Base-by-base conservation (phyloP, 2,329 filamentous ascomycete species). In the Neonectria sp. region DNA sequence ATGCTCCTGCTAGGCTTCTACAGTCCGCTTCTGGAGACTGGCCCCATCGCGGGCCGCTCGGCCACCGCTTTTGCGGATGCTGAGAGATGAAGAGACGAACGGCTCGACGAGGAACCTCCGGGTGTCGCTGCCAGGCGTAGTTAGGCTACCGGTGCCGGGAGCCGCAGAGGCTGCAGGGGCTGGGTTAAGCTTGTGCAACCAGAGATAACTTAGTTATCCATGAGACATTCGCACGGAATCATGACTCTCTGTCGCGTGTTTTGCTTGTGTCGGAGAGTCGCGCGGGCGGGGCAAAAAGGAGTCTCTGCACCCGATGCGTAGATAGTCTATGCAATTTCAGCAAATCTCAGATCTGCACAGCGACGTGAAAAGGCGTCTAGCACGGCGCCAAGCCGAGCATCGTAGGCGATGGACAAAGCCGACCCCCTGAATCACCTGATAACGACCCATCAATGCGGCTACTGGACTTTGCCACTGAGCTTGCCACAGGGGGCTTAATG, bases 401-500 rank as follows among this genome's bases (percentile, higher is more conserved):
- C n/a, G 40, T 45, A 45, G 24, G 24, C 40, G 7, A 45, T 24
- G 4, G 40, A 45, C 24, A 24, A 31, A 29, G n/a, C 6, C 49
- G n/a, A 17, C 53, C 63, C 62, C 63, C 58, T 61, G 53, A 61
- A 48, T 46, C 53, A 24, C 58, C 53, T 61, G 63, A 66, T 66
- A 60, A 52, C 27, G 33, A 52, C 51, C 31, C 49, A 35, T 29
- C 61, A 17, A 33, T 57, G 24, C n/a, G 33, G 59, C 59, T 29
- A 55, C 35, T 11, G 35, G 6, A 37, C 53, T 27, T 31, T 21
- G 58, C 58, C 49, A 55, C 49, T 11, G 40, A 2, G 27, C 43
- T 31, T 24, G 52, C 27, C 49, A 27, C 27, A 31, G 17, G 27
- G 48, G 48, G 35, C 15, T 40, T 6, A n/a, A n/a, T 17, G 37